Conservation (phyloP, 192 early-diverging fungal species). For the Phycomyces nitens region DNA sequence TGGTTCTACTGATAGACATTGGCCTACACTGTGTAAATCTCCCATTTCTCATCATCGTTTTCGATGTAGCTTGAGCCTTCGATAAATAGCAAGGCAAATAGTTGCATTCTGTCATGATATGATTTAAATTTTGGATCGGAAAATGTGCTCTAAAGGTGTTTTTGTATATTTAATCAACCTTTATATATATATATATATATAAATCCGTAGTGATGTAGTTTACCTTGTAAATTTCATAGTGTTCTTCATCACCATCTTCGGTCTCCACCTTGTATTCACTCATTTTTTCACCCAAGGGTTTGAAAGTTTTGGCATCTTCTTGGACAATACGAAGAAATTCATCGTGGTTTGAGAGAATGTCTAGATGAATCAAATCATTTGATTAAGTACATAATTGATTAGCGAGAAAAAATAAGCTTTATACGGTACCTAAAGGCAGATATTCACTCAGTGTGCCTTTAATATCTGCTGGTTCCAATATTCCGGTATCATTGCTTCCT, state of each 20-base stretch:
- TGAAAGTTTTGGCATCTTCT: slow-evolving; percentile 60
- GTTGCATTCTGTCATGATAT: slow-evolving; percentile 78
- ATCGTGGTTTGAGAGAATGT: slow-evolving; percentile 53
- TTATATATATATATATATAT: no score
- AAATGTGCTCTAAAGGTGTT: slow-evolving; percentile 65
- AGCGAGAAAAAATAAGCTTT: slow-evolving; percentile 4
- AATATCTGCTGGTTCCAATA: slow-evolving; percentile 59
- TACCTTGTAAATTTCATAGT: slow-evolving; percentile 74
- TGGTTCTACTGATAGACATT: neutral
- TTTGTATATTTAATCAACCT: no score
- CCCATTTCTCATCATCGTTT: slow-evolving; percentile 80
- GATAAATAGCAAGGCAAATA: slow-evolving; percentile 81
- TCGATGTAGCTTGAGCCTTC: slow-evolving; percentile 90
- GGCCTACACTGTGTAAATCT: slow-evolving; percentile 51
- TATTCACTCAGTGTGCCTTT: slow-evolving; percentile 51
- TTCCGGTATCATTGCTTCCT: neutral
- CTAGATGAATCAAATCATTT: no score
- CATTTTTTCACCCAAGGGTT: slow-evolving; percentile 75
- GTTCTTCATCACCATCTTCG: slow-evolving; percentile 32
- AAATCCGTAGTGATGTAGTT: no score
- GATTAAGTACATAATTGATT: neutral
- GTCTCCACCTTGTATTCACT: slow-evolving; percentile 60
- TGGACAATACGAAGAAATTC: slow-evolving; percentile 63
- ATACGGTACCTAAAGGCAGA: slow-evolving; percentile 49
- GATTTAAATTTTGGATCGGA: slow-evolving; percentile 60